Base-by-base conservation (phyloP, 208 protist species). In the Crithidia fasciculata region DNA sequence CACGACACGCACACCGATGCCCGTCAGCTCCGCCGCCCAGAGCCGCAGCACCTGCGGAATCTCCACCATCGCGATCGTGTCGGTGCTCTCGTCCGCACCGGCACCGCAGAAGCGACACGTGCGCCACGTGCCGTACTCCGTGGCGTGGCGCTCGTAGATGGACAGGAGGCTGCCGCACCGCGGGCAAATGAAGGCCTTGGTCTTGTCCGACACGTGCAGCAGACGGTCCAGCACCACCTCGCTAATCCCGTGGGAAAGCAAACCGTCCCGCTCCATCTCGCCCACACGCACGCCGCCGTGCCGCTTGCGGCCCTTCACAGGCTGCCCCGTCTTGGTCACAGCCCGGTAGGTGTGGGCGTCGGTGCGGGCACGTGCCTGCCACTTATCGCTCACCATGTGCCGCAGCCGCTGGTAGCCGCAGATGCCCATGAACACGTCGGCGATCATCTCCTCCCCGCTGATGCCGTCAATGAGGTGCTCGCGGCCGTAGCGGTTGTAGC, bases 361-460 rank as follows among this genome's bases (percentile, higher is more conserved):
- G 0, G 88, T 94, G 52, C 91, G 84, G 43, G 96, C 88, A 50
- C 98, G 85, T 36, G 99, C 99, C 91, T 99, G 99, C 86, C 94
- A 99, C 88, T 99, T 99, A 92, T 99, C 99, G 65, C 86, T 98
- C 15, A 99, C 99, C 99, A 99, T 99, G 83, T 99, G 99, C 63
- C 98, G 91, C 61, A 99, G 91, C 44, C 99, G 83, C 92, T 99
- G 99, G 80, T 99, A 99, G 72, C 99, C 99, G 28, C 98, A 98
- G 56, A 99, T 83, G 69, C 98, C 98, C 64, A 99, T 96, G 75
- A 99, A 99, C 37, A 99, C 99, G 43, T 99, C 96, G 43, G 94
- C 98, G 68, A 98, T 78, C 79, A 99, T 96, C 78, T 97, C 90
- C 70, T 93, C 87, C 7, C 99, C 99, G 57, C 91, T 97, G 43